phyloP scores from a whole-genome alignment of 768 basidiomycete genomes.

The Kockovaella imperatae region DNA sequence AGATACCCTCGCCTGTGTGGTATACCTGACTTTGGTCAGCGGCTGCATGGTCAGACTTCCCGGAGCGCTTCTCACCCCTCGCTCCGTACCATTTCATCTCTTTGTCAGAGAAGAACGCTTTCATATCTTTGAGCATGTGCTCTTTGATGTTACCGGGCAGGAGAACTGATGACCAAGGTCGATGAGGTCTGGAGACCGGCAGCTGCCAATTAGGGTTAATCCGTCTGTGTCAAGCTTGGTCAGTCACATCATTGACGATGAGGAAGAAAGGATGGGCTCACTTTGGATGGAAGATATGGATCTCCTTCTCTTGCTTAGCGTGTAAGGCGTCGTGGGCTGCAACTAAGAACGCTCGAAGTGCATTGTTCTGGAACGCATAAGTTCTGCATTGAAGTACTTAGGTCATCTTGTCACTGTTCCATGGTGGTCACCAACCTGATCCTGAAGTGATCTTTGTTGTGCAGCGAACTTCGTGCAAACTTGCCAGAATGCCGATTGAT shows the following conservation, averaged over 20 bases:
- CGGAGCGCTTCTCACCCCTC: conserved; percentile 27
- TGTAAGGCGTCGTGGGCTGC: neutral
- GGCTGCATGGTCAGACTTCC: neutral
- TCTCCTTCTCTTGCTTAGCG: conserved; percentile 1
- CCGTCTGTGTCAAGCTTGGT: conserved; percentile 6
- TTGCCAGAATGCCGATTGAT: too few species aligned
- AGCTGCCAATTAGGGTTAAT: conserved; percentile 14
- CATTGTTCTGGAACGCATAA: neutral
- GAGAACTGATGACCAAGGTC: conserved; percentile 36
- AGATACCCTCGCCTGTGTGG: conserved; percentile 39
- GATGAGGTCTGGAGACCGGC: conserved; percentile 22
- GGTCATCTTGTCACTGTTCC: too few species aligned
- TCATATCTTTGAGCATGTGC: conserved; percentile 25
- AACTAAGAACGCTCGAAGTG: conserved; percentile 3
- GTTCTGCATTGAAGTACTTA: too few species aligned
- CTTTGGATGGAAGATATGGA: conserved; percentile 6
- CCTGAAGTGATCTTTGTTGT: too few species aligned
- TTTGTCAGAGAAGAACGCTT: conserved; percentile 28
- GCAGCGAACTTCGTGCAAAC: too few species aligned
- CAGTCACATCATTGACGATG: neutral
- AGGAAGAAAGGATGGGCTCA: neutral
- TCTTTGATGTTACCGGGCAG: conserved; percentile 32
- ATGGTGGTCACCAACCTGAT: too few species aligned
- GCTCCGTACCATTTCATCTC: conserved; percentile 34
- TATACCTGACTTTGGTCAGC: conserved; percentile 22